Evolutionary conservation across 164 flowering plant species (phyloP).

Genomic region (Aristolochia californica): DNA sequence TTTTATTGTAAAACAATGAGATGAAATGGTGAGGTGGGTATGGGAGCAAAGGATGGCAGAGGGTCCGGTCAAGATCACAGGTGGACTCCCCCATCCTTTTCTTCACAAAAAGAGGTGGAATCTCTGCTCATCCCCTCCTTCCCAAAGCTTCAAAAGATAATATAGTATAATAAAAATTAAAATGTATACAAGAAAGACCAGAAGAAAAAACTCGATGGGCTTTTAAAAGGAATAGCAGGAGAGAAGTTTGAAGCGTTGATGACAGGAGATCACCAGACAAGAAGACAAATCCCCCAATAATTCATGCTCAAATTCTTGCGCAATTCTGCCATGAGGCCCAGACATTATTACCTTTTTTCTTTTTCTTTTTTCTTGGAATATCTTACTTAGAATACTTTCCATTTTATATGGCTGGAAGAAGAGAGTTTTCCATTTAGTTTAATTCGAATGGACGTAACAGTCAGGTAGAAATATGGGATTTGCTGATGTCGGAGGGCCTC

Average conservation of each 20-base stretch:
- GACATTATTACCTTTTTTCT: too few species aligned
- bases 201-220: neutral
- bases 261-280: neutral
- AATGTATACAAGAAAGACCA: neutral
- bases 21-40: conserved; percentile 15
- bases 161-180: neutral
- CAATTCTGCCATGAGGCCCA: neutral
- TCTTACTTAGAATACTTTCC: too few species aligned
- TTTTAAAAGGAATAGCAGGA: too few species aligned
- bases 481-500: too few species aligned
- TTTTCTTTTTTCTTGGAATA: neutral
- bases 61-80: conserved; percentile 14
- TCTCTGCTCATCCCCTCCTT: conserved; percentile 9
- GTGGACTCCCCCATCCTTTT: conserved; percentile 12
- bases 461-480: too few species aligned
- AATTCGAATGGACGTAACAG: too few species aligned
- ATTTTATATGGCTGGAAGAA: too few species aligned
- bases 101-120: conserved; percentile 6
- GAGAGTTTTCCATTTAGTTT: too few species aligned
- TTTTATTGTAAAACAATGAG: conserved; percentile 7
- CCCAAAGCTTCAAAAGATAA: conserved; percentile 7
- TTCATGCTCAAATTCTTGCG: too few species aligned
- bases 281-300: conserved; percentile 4
- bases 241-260: neutral
- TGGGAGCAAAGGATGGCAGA: conserved; percentile 25